Percentiles rank a stretch among this genome's conserved stretches.
phyloP scores from a whole-genome alignment of 202 grass and related monocot species.

The Musa balbisiana region DNA sequence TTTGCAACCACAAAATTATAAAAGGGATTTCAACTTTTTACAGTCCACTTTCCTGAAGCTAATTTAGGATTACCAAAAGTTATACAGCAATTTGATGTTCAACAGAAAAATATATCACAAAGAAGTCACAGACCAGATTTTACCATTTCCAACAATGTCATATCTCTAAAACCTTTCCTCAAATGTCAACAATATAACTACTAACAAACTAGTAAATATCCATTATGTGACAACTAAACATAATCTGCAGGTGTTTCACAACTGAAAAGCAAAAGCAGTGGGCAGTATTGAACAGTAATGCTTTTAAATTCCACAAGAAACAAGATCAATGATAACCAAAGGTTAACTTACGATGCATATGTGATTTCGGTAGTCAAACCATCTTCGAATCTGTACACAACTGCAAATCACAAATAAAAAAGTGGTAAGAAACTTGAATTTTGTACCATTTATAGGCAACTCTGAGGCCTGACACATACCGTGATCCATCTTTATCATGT shows the following conservation, averaged over 20 bases:
- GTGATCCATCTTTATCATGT: constrained; percentile 58
- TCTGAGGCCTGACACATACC: constrained; percentile 33
- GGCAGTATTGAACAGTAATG: not conserved
- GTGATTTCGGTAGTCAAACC: constrained; percentile 87
- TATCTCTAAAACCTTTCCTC: too few species aligned
- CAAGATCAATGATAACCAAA: not conserved
- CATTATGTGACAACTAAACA: not conserved
- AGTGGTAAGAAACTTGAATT: constrained; percentile 12
- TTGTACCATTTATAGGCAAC: constrained; percentile 4
- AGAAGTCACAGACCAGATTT: not conserved
- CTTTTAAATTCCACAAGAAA: not conserved
- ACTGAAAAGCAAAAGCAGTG: not conserved
- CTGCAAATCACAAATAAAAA: constrained; percentile 33
- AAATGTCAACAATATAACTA: not conserved
- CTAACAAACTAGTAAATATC: not conserved
- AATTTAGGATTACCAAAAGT: not conserved
- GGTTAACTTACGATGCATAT: constrained; percentile 85
- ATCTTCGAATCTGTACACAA: constrained; percentile 88
- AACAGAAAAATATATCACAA: not conserved
- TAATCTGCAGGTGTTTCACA: not conserved
- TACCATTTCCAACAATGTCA: not conserved
- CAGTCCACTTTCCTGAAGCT: not conserved
- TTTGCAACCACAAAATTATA: not conserved
- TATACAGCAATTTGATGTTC: not conserved
- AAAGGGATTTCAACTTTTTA: too few species aligned